Base-by-base conservation (phyloP, 2,329 filamentous ascomycete species). In the Nigrospora oryzae region DNA sequence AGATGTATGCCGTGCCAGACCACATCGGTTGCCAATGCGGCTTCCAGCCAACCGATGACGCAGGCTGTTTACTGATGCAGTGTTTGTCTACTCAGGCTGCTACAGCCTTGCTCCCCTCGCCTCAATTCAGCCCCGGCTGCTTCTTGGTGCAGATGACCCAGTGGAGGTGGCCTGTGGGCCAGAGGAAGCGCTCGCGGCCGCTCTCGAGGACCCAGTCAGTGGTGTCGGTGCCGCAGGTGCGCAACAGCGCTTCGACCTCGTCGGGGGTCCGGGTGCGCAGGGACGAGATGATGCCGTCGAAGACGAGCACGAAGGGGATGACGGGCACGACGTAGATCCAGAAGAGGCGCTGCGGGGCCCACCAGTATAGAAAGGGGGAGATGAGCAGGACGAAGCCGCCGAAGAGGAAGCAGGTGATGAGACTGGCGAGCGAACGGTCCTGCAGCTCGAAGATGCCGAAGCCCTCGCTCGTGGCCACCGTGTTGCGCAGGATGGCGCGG, bases 361-460 rank as follows among this genome's bases (percentile, higher is more conserved):
- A 61, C 67, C 69, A 74, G 51, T 73, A 72, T 41, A 75, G 74
- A 47, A 74, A 65, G 0, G 78, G 78, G 1, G 76, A 74, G 28
- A 71, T 56, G 19, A 74, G 50, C 14, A 81, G 50, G 49, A 75
- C 69, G 38, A 72, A 69, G 36, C 77, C 50, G 7, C 76, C 75
- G 46, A 83, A 68, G 11, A 75, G 53, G 33, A 74, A 63, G 37
- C 76, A 68, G 4, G 74, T 71, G 17, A 83, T 48, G 36, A 83
- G 60, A 32, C 78, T 75, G 2, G 69, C 60, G 2, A 81, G 51
- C 14, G 69, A 70, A 31, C 84, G 77, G 52, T 83, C 80, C 60
- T 88, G 84, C n/a, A 89, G 71, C 63, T 89, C 84, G 49, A 89
- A 81, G 48, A 89, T 85, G 10, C 70, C 82, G 53, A 88, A 83